Conservation (phyloP, 1,284 basidiomycete species). For the Leccinum subrobustum region DNA sequence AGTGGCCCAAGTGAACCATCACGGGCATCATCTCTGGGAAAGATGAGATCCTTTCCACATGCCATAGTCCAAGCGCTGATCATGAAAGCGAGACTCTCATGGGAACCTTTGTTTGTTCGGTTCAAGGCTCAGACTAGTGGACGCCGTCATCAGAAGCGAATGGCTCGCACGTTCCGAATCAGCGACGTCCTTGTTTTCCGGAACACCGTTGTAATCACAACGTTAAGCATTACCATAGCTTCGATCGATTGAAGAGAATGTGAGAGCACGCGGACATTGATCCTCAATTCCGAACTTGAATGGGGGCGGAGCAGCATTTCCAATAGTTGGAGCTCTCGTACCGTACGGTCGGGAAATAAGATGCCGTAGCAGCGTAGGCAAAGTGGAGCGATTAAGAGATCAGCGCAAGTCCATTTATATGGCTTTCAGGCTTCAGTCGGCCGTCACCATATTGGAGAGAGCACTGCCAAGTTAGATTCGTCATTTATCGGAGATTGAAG, state of each 20-base stretch:
- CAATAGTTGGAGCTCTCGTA: neutral
- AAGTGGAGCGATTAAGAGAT: conserved; percentile 5
- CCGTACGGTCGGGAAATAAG: conserved; percentile 9
- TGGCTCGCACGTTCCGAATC: neutral
- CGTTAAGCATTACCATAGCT: neutral
- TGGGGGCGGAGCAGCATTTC: neutral
- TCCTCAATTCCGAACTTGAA: neutral
- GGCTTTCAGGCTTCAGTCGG: neutral
- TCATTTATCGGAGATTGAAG: conserved; percentile 1
- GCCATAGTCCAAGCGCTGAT: conserved; percentile 20
- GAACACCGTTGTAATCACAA: conserved; percentile 6
- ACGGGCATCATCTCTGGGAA: conserved; percentile 6
- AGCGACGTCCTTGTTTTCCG: neutral
- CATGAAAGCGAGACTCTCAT: conserved; percentile 18
- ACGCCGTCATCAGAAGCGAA: neutral
- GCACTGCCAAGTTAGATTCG: neutral
- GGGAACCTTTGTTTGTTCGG: neutral
- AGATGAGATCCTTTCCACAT: conserved; percentile 8
- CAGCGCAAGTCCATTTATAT: conserved; percentile 5
- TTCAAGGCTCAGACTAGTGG: neutral
- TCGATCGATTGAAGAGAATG: neutral
- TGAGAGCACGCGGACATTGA: neutral
- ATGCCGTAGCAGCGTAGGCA: conserved; percentile 9
- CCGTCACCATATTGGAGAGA: neutral
- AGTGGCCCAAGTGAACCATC: neutral